Base-by-base conservation (phyloP, 2,329 filamentous ascomycete species). In the Ophiostoma angusticollis region DNA sequence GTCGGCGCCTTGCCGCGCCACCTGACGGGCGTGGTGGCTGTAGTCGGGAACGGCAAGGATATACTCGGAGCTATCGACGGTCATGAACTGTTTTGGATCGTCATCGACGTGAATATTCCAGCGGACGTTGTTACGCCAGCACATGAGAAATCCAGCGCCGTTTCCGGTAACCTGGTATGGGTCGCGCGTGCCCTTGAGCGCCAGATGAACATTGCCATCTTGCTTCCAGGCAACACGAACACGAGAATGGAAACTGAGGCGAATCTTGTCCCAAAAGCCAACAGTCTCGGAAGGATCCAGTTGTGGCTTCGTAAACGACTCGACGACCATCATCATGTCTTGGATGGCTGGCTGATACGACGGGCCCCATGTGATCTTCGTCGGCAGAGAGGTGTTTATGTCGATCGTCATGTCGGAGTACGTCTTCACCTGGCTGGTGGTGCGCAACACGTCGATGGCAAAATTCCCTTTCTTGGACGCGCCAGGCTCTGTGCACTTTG, bases 241-340 rank as follows among this genome's bases (percentile, higher is more conserved):
- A 16, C 85, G 77, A 2, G 93, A 96, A 58, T 98, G 91, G 57
- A 95, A 93, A 51, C 80, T 87, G 27, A 98, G 70, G 39, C 91
- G 73, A 37, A 98, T 87, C 67, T 98, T 98, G 61, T 98, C 91
- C 91, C 91, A 98, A 63, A 98, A 98, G 3, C 91, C 91, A 33
- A 93, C 85, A 40, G 82, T 73, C 47, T 98, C 93, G 0, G 91
- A 96, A 1, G 84, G 81, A 56, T 98, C 93, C 21, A 95, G 69
- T 46, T 89, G 87, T 7, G 89, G 85, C 55, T 98, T 98, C 1
- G 89, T 95, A 56, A 98, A 96, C 3, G 84, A 89, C 59, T 98
- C 91, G 45, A 98, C 83, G 19, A 87, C 87, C 73, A 96, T 95
- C 91, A 98, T 98, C 82, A 96, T 94, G 54, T 98, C 93, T 57